Evolutionary conservation across 1,139 yeast species (phyloP), one percentile per base, ranked within the genome.

Genomic region (Meyerozyma smithsonii): DNA sequence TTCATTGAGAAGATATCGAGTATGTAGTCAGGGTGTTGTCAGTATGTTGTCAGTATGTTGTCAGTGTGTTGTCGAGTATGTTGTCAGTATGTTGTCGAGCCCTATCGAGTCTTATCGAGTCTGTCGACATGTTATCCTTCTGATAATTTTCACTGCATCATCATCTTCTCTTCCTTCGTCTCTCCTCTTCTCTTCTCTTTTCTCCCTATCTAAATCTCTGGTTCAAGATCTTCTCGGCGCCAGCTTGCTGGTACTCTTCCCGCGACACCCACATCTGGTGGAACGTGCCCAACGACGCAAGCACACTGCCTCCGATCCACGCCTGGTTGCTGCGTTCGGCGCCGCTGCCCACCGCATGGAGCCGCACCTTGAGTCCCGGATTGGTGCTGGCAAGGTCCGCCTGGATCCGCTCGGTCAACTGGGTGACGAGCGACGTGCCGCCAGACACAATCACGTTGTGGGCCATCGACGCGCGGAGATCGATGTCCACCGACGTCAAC

Each of bases 201-300:
- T n/a, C 30, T 11, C 10, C 12, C 23, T 34, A 30, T 62, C 92
- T 79, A 59, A 84, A 84, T 64, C 94, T 74, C 55, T 81, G 88
- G 45, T 74, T 74, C 48, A 84, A 70, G 35, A 90, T 73, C 58
- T 89, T 79, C 42, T 86, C 94, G 8, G 83, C 78, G 8, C 98
- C 98, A 20, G 84, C 92, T 58, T 92, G 98, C 46, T 88, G 88
- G 54, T 85, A 88, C 62, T 92, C 98, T 51, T 79, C 80, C 58
- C 82, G 84, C 35, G 94, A 86, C 3, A 92, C 96, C 97, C 98
- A 92, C 66, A 86, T 69, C 62, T 92, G 98, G 60, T 92, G 98
- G 71, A 92, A 92, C 2, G 97, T 89, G 20, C 98, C 98, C 54
- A 92, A 72, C 41, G 96, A 84, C 4, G 96, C 84, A 43, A 92